phyloP scores from a whole-genome alignment of 768 basidiomycete genomes.

The Lactarius akahatsu region DNA sequence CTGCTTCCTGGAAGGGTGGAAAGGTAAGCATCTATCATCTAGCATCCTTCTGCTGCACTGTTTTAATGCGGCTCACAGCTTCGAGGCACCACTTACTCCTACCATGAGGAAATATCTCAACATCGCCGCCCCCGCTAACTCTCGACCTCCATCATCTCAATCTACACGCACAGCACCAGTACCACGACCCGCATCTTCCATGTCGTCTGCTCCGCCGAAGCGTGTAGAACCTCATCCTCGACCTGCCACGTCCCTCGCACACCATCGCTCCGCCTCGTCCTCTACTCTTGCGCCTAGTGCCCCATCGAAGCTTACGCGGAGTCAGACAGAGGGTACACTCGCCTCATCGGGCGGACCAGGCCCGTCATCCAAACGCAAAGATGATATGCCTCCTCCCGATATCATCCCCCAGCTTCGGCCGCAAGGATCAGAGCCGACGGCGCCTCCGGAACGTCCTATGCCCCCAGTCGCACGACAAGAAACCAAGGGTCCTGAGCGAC shows the following conservation, averaged over 20 bases:
- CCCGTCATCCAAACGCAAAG: conserved; percentile 10
- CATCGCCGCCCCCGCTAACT: conserved; percentile 15
- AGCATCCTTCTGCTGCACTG: not conserved
- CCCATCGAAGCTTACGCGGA: conserved; percentile 8
- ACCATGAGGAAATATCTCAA: conserved; percentile 48
- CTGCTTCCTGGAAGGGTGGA: conserved; percentile 68
- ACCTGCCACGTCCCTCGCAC: conserved; percentile 24
- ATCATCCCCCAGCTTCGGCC: conserved; percentile 18
- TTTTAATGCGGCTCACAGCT: conserved; percentile 45
- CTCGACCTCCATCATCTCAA: conserved; percentile 26
- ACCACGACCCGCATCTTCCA: conserved; percentile 21
- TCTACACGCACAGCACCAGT: conserved; percentile 19
- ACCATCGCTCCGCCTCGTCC: conserved; percentile 19
- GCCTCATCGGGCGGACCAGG: not conserved
- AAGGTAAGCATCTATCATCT: conserved; percentile 45
- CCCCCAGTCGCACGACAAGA: not conserved
- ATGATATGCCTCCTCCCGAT: conserved; percentile 23
- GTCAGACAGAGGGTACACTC: conserved; percentile 9
- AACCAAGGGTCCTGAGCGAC: not conserved
- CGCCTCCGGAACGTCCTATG: not conserved
- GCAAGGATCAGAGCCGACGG: conserved; percentile 1
- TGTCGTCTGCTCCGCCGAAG: conserved; percentile 16
- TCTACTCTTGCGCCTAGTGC: conserved; percentile 12
- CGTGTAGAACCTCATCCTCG: conserved; percentile 17
- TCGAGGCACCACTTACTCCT: conserved; percentile 70